phyloP scores from a whole-genome alignment of 2,329 filamentous ascomycete genomes.

The Colletotrichum sp. region DNA sequence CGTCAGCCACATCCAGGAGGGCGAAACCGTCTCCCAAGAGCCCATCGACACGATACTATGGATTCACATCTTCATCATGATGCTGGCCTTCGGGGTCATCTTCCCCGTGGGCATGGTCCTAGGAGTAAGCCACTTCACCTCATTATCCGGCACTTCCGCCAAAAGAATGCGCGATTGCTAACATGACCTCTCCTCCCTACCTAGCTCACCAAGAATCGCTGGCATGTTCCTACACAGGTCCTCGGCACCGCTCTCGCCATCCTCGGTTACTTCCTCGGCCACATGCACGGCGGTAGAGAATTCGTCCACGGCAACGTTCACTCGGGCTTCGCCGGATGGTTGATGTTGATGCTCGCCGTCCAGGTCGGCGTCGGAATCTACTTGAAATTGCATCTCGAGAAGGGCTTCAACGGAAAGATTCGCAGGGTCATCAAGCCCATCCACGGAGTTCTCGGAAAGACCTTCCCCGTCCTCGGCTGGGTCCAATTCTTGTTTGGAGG shows the following conservation, averaged over 20 bases:
- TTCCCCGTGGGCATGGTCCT: slow-evolving; percentile 96
- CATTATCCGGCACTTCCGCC: neutral
- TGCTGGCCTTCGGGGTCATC: slow-evolving; percentile 85
- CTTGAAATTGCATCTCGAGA: slow-evolving; percentile 86
- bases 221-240: slow-evolving; percentile 91
- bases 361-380: slow-evolving; percentile 87
- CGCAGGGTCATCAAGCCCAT: slow-evolving; percentile 72
- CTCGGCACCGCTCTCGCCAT: slow-evolving; percentile 77
- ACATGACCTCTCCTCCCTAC: neutral
- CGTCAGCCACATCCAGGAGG: slow-evolving; percentile 67
- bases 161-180: neutral
- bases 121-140: slow-evolving; percentile 64
- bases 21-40: slow-evolving; percentile 71
- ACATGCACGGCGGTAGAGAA: slow-evolving; percentile 86
- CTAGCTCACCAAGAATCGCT: slow-evolving; percentile 86
- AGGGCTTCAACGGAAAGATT: slow-evolving; percentile 80
- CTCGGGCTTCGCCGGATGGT: slow-evolving; percentile 75
- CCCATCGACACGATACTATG: slow-evolving; percentile 87
- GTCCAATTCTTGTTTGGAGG: slow-evolving; percentile 95
- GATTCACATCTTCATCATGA: slow-evolving; percentile 91
- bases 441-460: slow-evolving; percentile 85
- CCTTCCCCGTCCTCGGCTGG: slow-evolving; percentile 87
- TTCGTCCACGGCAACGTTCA: slow-evolving; percentile 81
- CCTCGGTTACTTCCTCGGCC: slow-evolving; percentile 88
- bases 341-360: slow-evolving; percentile 79